Base-by-base conservation (phyloP, 306 rosid genomes). In the Vigna radiata region DNA sequence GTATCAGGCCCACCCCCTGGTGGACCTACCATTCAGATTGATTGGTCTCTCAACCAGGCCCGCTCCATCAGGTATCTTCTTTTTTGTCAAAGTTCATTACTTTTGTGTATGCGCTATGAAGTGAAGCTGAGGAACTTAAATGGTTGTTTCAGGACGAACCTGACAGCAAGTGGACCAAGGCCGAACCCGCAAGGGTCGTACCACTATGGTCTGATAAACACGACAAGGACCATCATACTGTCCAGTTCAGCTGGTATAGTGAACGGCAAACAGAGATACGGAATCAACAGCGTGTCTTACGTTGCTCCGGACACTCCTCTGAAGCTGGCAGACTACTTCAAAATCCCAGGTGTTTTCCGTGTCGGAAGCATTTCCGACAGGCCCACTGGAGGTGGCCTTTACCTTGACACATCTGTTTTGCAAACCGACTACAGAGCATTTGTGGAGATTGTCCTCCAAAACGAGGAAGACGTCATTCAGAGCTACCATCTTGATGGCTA, bases 171-270 rank as follows among this genome's bases (percentile, higher is more conserved):
- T 81, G 99, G 99, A 67, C 99, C 99, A 6, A 81, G 99, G 87
- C 99, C 99, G 0, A 95, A 95, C 83, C 99, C 99, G 0, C 99
- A 95, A 88, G 99, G 99, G 0, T 95, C 99, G 0, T 95, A 95
- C 83, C 99, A 95, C 81, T 95, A 95, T 10, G 99, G 99, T 65
- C 76, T 95, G 9, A 88, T 95, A 6, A 86, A 77, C 84, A 75
- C 87, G 2, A 72, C 94, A 23, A 92, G 73, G 63, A 92, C 97
- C 23, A 90, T 87, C 81, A 29, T 93, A 25, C 70, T 95, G 0
- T 64, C 88, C 2, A 87, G 85, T 66, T 87, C 96, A 7, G 89
- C 97, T 2, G 99, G 94, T n/a, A 85, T 59, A 75, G 86, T 92
- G 17, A 85, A 70, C 31, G 94, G 88, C 31, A 95, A 92, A 80